phyloP scores from a whole-genome alignment of 2,329 filamentous ascomycete genomes.

The Hymenoscyphus infarciens region DNA sequence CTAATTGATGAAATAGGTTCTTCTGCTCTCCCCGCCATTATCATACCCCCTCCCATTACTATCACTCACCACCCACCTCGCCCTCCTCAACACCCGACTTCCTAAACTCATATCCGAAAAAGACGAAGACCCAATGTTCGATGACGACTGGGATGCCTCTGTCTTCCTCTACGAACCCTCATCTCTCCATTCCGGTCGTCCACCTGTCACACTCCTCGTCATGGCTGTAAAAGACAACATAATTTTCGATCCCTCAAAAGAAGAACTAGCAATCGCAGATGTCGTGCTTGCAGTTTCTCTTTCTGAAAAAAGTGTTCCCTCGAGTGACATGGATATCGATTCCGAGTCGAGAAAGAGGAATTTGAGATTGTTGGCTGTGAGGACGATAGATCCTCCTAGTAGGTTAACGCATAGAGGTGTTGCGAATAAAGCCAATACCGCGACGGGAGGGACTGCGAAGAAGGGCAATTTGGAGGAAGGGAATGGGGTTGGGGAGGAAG shows the following conservation, averaged over 20 bases:
- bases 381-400: slow-evolving; percentile 72
- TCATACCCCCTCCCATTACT: slow-evolving; percentile 92
- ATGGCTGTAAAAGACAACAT: slow-evolving; percentile 82
- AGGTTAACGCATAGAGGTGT: slow-evolving; percentile 69
- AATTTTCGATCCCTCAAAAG: slow-evolving; percentile 87
- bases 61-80: slow-evolving; percentile 88
- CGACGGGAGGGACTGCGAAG: slow-evolving; percentile 41
- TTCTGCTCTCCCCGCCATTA: slow-evolving; percentile 87
- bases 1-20: slow-evolving; percentile 56
- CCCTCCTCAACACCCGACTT: slow-evolving; percentile 80
- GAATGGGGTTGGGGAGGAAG: slow-evolving; percentile 46
- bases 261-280: slow-evolving; percentile 92
- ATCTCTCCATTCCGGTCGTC: neutral
- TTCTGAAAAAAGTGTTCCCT: slow-evolving; percentile 41
- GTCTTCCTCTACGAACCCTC: slow-evolving; percentile 74
- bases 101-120: slow-evolving; percentile 81
- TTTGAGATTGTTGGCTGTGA: slow-evolving; percentile 62
- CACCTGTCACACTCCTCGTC: slow-evolving; percentile 82
- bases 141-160: slow-evolving; percentile 93
- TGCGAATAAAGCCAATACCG: slow-evolving; percentile 59
- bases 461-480: slow-evolving; percentile 38
- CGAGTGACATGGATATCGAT: slow-evolving; percentile 41
- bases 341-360: slow-evolving; percentile 34
- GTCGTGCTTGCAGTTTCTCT: slow-evolving; percentile 83
- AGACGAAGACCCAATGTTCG: slow-evolving; percentile 95